Base-by-base conservation (phyloP, 2,329 filamentous ascomycete species). In the Rhexocercosporidium sp. region DNA sequence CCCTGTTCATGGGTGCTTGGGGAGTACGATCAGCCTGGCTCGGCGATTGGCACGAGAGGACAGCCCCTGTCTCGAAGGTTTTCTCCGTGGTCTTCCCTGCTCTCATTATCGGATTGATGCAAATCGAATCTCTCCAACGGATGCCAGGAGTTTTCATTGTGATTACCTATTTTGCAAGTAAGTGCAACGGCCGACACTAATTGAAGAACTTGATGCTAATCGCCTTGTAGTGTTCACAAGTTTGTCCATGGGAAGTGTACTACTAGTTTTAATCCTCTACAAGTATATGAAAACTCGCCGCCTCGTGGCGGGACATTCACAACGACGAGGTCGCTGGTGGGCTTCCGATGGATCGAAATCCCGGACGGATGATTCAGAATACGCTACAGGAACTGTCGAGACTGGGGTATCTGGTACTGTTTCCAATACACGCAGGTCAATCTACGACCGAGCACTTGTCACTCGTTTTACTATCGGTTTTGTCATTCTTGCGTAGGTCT, bases 381-480 rank as follows among this genome's bases (percentile, higher is more conserved):
- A 62, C 22, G 59, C 59, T 12, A 6, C 39, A 31, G 63, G 20
- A 3, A 71, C 69, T 7, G 60, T 29, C 20, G 62, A 59, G 14
- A 71, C 69, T 3, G 62, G n/a, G 25, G 56, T 53, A 20, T 69
- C 69, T 11, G 66, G 39, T 1, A 54, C 51, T 34, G 61, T 62
- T 11, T 64, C 60, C 8, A 66, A 41, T 22, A 67, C 62, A 14
- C 71, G 72, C 27, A 65, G 71, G 41, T 78, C 75, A 29, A 82
- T 83, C 11, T 84, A 84, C 69, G 81, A 84, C 69, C 77, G 75
- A 47, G 83, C 81, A 77, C 76, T 84, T 5, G 71, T 84, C 6
- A 75, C 80, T 7, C 80, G 82, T 11, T 84, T 84, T 68, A 78
- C 78, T 1, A 77, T 84, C 14, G 82, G 77, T 1, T 83, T 83